Base-by-base conservation (phyloP, 2,329 filamentous ascomycete genomes). In the Grosmannia serpens region DNA sequence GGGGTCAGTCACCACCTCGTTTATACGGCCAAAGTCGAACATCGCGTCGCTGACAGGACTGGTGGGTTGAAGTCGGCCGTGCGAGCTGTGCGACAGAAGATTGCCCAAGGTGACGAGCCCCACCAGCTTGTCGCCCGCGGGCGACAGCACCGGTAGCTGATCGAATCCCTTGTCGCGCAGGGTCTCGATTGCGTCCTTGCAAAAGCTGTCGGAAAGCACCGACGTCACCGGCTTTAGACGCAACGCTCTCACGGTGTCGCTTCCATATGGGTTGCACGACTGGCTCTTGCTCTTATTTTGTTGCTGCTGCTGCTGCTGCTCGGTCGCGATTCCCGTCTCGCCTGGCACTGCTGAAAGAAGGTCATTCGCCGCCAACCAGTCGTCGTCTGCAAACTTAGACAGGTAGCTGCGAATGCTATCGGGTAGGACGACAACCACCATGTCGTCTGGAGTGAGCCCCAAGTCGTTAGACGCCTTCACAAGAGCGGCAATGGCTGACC, bases 91-190 rank as follows among this genome's bases (percentile, higher is more conserved):
- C 67, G 87, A 91, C 55, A 99, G 84, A 57, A 97, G 80, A 73
- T 99, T 97, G 51, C 95, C 94, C 31, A 99, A 83, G 0, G 94
- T 99, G 46, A 99, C 88, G 8, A 99, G 83, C 38, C 94, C 94
- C 55, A 95, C 90, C 8, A 99, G 87, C 67, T 84, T 85, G 62
- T 73, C 81, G 62, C 84, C 84, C 5, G 81, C 81, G 22, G 84
- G 75, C 1, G 85, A 80, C 10, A 95, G 85, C 20, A 99, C 94
- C 50, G 94, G 94, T 49, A 99, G 86, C 74, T 99, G 95, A 69
- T 99, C 95, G 71, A 96, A 99, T 62, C 91, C 90, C 76, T 94
- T 95, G 69, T 99, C 94, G 65, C 92, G 89, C 94, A 99, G 97
- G 62, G 89, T 91, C 76, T 99, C 94, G 64, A 97, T 91, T 57